Percentiles rank a stretch among this genome's conserved stretches.
Evolutionary conservation across 306 rosid species (phyloP).

Genomic region (Corylus heterophylla): DNA sequence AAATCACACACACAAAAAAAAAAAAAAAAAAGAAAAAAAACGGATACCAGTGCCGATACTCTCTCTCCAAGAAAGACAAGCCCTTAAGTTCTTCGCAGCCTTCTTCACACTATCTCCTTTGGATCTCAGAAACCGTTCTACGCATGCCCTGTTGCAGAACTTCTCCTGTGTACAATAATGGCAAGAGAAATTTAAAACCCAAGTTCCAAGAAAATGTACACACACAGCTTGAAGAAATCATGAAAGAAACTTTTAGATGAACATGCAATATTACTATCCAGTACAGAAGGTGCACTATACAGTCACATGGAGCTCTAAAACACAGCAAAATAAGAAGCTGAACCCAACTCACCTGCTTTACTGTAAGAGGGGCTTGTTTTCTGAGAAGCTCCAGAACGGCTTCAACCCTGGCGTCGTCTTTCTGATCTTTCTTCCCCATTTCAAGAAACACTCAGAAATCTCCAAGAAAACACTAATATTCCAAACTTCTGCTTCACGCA

Average conservation of each 20-base stretch:
- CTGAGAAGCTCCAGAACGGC: constrained; percentile 74
- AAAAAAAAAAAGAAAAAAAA: neutral
- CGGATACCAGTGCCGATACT: constrained; percentile 66
- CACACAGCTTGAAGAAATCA: neutral
- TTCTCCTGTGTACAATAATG: constrained; percentile 63
- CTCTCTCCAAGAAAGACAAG: constrained; percentile 98
- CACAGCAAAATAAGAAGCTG: neutral
- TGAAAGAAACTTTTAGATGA: neutral
- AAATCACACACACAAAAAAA: too few relatives aligned
- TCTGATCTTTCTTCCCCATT: constrained; percentile 85
- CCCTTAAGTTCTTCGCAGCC: constrained; percentile 80
- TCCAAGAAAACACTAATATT: constrained; percentile 52
- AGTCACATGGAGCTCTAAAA: too few relatives aligned
- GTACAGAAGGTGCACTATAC: neutral
- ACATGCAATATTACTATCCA: neutral
- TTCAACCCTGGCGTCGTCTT: constrained; percentile 51
- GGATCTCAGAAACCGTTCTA: constrained; percentile 73
- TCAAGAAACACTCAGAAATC: constrained; percentile 28
- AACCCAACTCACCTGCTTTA: constrained; percentile 62
- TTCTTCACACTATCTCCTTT: constrained; percentile 90
- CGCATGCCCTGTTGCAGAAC: constrained; percentile 81
- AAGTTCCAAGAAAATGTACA: neutral
- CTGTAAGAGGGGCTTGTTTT: constrained; percentile 76
- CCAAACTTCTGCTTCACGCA: constrained; percentile 88
- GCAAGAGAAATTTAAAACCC: neutral